Base-by-base conservation (phyloP, 2,329 filamentous ascomycete genomes). In the Trichophyton verrucosum region DNA sequence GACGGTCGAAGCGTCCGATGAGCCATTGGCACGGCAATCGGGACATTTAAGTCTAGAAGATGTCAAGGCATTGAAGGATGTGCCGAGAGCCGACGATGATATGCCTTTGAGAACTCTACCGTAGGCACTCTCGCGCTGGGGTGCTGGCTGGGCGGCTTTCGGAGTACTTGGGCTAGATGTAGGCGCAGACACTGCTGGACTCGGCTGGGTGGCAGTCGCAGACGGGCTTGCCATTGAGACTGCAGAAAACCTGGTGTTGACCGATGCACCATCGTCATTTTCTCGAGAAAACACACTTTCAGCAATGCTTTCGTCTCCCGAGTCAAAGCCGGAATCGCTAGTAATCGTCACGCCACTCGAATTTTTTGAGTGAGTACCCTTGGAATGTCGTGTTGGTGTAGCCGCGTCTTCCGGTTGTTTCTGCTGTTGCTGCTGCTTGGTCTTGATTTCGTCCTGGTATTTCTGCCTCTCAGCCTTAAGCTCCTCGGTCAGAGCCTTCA, bases 261-360 rank as follows among this genome's bases (percentile, higher is more conserved):
- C 64, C 8, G 73, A 72, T 30, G 69, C 72, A 44, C 68, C 70
- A 24, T 72, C 64, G 38, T 74, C 72, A 60, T 63, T 61, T n/a
- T 70, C 69, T 17, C 73, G 70, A 0, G 75, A 78, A 65, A 78
- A 80, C 20, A 81, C 69, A 59, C 78, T 77, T 30, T 78, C 76
- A 22, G 74, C 71, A 24, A 80, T 74, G 44, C 78, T 80, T 61
- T 83, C 81, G 27, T 78, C 75, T 24, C 82, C 82, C 2, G 80
- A 82, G 64, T 84, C 82, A 63, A 83, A 83, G 55, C 82, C 82
- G 4, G 81, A 83, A 66, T 84, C 82, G 58, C 78, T 77, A 11
- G 74, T 76, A 22, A 73, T 70, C 2, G 75, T 76, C 5, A 69
- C 69, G 56, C 73, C 72, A 53, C 74, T 77, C 60, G 59, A 61